Evolutionary conservation across 2,329 filamentous ascomycete species (phyloP).

Genomic region (Aschersonia sp.): DNA sequence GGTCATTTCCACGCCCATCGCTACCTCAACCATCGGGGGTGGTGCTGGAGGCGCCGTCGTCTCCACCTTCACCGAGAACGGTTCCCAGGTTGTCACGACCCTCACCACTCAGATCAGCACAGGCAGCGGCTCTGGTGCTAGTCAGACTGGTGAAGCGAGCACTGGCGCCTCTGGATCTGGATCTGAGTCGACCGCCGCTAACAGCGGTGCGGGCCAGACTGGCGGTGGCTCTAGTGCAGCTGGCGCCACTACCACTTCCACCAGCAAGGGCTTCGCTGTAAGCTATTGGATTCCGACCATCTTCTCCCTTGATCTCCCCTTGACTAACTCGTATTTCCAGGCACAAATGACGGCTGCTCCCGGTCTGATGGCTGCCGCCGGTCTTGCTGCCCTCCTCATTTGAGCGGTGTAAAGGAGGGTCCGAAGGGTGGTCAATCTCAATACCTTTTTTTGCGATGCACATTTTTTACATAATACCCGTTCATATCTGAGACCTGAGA

Average conservation of each 20-base stretch:
- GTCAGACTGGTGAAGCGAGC: slow-evolving; percentile 4
- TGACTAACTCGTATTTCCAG: slow-evolving; percentile 6
- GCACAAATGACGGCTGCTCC: slow-evolving; percentile 30
- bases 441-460: slow-evolving; percentile 15
- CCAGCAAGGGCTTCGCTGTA: slow-evolving; percentile 14
- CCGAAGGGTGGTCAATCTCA: slow-evolving; percentile 7
- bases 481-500: slow-evolving; percentile 14
- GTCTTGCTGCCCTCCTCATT: slow-evolving; percentile 32
- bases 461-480: slow-evolving; percentile 29
- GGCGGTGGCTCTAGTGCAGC: not conserved
- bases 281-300: slow-evolving; percentile 6
- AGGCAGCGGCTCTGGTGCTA: slow-evolving; percentile 4
- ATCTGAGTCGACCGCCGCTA: slow-evolving; percentile 1
- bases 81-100: slow-evolving; percentile 10
- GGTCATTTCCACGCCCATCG: slow-evolving; percentile 18
- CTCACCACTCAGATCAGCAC: slow-evolving; percentile 12
- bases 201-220: not conserved
- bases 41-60: slow-evolving; percentile 4
- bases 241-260: slow-evolving; percentile 3
- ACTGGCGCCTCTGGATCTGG: slow-evolving; percentile 3
- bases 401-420: slow-evolving; percentile 16
- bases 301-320: not conserved
- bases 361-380: slow-evolving; percentile 32
- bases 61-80: slow-evolving; percentile 11
- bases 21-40: slow-evolving; percentile 18